phyloP scores from a whole-genome alignment of 495 filamentous ascomycete genomes.

The Astrothelium subdiscretum region DNA sequence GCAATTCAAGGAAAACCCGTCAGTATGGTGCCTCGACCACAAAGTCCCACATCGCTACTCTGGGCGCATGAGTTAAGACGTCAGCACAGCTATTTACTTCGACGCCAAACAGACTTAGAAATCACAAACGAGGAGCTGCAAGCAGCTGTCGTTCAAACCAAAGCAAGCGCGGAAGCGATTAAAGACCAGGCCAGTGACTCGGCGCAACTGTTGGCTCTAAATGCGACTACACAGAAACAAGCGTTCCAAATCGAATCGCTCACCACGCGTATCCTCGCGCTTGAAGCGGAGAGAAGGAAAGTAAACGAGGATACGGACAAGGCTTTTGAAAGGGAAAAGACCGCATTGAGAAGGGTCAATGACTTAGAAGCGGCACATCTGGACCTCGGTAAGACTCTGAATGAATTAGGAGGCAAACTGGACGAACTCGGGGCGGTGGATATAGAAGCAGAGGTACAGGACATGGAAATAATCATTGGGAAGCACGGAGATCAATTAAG shows the following conservation, averaged over 20 bases:
- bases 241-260: background rate
- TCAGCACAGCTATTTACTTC: constrained; percentile 22
- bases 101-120: constrained; percentile 23
- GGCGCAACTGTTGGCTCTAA: background rate
- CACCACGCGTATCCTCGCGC: background rate
- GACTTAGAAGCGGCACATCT: constrained; percentile 11
- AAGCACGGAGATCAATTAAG: background rate
- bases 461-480: background rate
- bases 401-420: background rate
- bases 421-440: background rate
- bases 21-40: constrained; percentile 12
- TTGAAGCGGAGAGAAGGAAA: constrained; percentile 4
- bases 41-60: constrained; percentile 24
- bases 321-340: constrained; percentile 12
- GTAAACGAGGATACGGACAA: constrained; percentile 9
- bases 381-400: background rate
- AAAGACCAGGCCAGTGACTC: background rate
- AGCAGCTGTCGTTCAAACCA: constrained; percentile 1
- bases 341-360: constrained; percentile 7
- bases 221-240: background rate
- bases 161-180: constrained; percentile 9
- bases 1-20: background rate
- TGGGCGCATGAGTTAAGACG: constrained; percentile 28
- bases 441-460: background rate
- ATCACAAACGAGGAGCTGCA: background rate